Evolutionary conservation across 106 monocot species (phyloP).

Genomic region (Dactylorhiza incarnata): DNA sequence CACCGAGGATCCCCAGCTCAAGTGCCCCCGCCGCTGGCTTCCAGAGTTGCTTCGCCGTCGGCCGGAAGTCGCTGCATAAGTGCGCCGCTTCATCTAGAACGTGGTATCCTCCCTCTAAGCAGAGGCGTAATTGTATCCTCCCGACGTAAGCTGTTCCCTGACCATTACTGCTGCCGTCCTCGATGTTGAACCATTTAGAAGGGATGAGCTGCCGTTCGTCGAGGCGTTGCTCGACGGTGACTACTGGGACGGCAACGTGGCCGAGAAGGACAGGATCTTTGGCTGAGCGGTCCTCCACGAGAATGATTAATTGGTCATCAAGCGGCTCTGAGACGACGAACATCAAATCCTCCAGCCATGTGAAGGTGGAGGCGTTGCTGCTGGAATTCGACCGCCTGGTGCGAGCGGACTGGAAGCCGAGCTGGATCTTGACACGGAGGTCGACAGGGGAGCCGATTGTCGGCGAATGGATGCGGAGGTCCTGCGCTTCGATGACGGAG

Average conservation of each 20-base stretch:
- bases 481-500: constrained; percentile 85
- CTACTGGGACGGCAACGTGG: constrained; percentile 38
- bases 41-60: constrained; percentile 93
- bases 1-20: constrained; percentile 79
- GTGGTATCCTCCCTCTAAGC: constrained; percentile 91
- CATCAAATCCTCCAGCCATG: constrained; percentile 82
- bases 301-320: constrained; percentile 54
- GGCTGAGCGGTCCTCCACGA: constrained; percentile 76
- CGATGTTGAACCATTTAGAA: constrained; percentile 75
- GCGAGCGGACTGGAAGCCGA: constrained; percentile 77
- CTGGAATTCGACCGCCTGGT: constrained; percentile 45
- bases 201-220: constrained; percentile 68
- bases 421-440: constrained; percentile 73
- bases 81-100: constrained; percentile 96
- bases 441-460: constrained; percentile 28
- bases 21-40: constrained; percentile 70
- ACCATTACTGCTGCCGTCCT: constrained; percentile 11
- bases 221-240: constrained; percentile 53
- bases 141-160: constrained; percentile 34
- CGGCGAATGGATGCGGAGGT: constrained; percentile 38
- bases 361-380: constrained; percentile 41
- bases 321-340: constrained; percentile 87
- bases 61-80: constrained; percentile 87
- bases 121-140: constrained; percentile 65
- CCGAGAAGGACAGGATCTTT: constrained; percentile 63